phyloP scores from a whole-genome alignment of 2,329 filamentous ascomycete species.

The Aspergillus latus region DNA sequence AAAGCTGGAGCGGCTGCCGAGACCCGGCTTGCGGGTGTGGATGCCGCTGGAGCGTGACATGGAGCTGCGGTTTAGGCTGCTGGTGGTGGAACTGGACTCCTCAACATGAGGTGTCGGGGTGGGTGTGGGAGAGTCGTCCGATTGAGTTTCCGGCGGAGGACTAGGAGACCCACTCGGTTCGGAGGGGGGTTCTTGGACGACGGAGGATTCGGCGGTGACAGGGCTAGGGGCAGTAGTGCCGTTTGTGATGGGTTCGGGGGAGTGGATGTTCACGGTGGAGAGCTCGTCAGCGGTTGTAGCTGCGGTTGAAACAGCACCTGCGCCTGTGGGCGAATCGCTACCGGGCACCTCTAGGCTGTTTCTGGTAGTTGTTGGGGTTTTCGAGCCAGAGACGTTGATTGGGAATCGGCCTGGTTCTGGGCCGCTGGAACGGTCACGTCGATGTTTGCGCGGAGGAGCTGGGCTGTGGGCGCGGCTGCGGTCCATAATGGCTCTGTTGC shows the following conservation, averaged over 20 bases:
- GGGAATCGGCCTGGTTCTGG: constrained; percentile 82
- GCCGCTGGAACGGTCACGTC: constrained; percentile 74
- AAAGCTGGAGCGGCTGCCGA: constrained; percentile 43
- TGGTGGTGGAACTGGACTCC: constrained; percentile 40
- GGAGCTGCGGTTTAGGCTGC: constrained; percentile 59
- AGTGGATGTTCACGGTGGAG: constrained; percentile 27
- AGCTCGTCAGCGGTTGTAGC: constrained; percentile 22
- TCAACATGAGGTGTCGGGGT: constrained; percentile 31
- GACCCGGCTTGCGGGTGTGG: constrained; percentile 51
- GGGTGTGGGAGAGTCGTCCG: constrained; percentile 37
- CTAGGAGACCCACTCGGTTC: constrained; percentile 25
- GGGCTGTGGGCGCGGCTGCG: constrained; percentile 75
- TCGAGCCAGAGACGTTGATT: constrained; percentile 65
- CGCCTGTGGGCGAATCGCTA: constrained; percentile 46
- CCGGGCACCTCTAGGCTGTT: constrained; percentile 79
- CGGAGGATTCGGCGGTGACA: constrained; percentile 31
- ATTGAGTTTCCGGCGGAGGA: constrained; percentile 31
- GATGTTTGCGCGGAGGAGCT: constrained; percentile 55
- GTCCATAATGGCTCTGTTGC: constrained; percentile 72
- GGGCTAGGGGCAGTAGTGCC: constrained; percentile 28
- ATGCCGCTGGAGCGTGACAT: constrained; percentile 55
- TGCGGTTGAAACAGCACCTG: constrained; percentile 8
- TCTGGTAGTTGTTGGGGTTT: constrained; percentile 51
- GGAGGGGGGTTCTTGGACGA: constrained; percentile 27
- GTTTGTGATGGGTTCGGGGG: constrained; percentile 41